Percentiles rank a stretch among this genome's conserved stretches.
Evolutionary conservation across 768 basidiomycete genomes (phyloP).

Genomic region (Russula foetens): DNA sequence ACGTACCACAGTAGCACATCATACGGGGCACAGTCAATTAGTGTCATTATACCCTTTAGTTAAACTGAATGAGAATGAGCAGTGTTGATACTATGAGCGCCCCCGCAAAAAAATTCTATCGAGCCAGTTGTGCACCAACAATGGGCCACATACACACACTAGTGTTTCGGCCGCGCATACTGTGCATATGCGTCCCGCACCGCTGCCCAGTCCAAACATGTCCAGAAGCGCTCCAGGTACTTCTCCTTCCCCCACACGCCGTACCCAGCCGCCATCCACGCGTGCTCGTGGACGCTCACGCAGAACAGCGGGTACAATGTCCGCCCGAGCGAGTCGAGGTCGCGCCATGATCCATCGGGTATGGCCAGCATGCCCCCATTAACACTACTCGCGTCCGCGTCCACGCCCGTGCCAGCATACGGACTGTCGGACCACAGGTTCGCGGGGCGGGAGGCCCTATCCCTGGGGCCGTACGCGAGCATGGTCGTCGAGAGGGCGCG

Average conservation of each 20-base stretch:
- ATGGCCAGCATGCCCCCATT: not conserved
- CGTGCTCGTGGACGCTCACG: constrained; percentile 74
- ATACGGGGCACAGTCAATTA: too few relatives aligned
- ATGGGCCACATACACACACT: too few relatives aligned
- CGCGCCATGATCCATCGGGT: not conserved
- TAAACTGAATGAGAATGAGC: too few relatives aligned
- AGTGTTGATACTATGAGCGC: too few relatives aligned
- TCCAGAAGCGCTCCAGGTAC: constrained; percentile 81
- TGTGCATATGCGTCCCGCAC: constrained; percentile 31
- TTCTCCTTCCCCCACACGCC: constrained; percentile 89
- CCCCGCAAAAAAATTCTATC: too few relatives aligned
- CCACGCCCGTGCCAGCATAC: not conserved
- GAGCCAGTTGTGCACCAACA: too few relatives aligned
- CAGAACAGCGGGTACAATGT: constrained; percentile 69
- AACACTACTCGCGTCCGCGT: too few relatives aligned
- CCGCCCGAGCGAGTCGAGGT: constrained; percentile 35
- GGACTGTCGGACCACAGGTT: not conserved
- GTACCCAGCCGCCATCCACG: constrained; percentile 78
- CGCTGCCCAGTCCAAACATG: constrained; percentile 68
- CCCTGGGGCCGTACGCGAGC: not conserved
- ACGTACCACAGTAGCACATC: too few relatives aligned
- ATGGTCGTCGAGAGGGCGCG: constrained; percentile 9
- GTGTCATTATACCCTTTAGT: too few relatives aligned
- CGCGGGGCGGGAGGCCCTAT: not conserved
- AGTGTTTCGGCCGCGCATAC: not conserved